Evolutionary conservation across 208 protist species (phyloP), one percentile per base, ranked within the genome.

Genomic region (Vickermania ingenoplastis): DNA sequence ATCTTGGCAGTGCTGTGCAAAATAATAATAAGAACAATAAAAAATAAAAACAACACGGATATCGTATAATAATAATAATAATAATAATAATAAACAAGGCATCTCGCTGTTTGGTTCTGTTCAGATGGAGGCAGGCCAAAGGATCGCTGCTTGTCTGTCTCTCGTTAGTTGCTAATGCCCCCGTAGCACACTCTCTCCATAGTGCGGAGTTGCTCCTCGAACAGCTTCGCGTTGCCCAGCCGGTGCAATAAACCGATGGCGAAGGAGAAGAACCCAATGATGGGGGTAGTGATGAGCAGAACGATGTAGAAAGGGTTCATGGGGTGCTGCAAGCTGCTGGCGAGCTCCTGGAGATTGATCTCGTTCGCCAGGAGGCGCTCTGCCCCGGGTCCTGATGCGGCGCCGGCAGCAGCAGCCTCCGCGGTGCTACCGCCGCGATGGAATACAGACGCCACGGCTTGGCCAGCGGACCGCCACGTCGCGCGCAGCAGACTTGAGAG

Each of bases 211-310:
- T 91, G 82, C 51, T 85, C 82, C 22, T 73, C 69, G 22, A 92
- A 30, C 2, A 89, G 51, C 5, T 88, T 88, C 7, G 77, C 80
- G 52, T 89, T 80, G n/a, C 77, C 81, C 2, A 36, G 59, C 7
- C 86, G 81, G 54, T 92, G 86, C 21, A 89, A 73, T 36, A 80
- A 65, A n/a, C 81, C 86, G 24, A 81, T 79, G 3, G 69, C 65
- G 26, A 90, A 62, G 22, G 77, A 73, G 13, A 52, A 62, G 0
- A 71, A 58, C 23, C 76, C 59, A 17, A 70, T 27, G 25, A 89
- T 23, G 13, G 78, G 68, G 21, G 67, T 59, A n/a, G 36, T n/a
- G 11, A 45, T 45, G 11, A 45, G 11, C 11, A 17, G 7, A 45
- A 45, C 7, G 17, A 45, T 45, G 36, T 45, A 45, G 11, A 45